Conservation (phyloP, 2,329 filamentous ascomycete genomes). For the Phialocephala sp. region DNA sequence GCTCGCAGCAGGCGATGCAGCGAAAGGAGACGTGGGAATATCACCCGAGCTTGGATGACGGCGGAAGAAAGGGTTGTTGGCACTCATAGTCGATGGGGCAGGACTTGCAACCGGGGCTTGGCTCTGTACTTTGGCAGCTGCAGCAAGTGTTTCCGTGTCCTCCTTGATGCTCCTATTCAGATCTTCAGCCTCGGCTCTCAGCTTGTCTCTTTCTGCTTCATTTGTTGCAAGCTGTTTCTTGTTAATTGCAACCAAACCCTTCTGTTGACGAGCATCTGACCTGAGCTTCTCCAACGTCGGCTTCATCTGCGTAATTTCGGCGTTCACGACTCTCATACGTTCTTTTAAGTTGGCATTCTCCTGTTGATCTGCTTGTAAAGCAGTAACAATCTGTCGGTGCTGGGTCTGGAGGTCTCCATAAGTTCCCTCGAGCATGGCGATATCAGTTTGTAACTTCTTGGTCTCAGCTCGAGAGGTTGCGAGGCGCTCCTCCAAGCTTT, state of each 20-base stretch:
- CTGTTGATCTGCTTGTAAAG: slow-evolving; percentile 83
- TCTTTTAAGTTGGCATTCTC: slow-evolving; percentile 89
- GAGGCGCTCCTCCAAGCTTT: slow-evolving; percentile 82
- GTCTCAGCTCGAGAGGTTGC: slow-evolving; percentile 78
- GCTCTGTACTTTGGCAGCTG: slow-evolving; percentile 47
- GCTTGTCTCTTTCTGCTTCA: slow-evolving; percentile 86
- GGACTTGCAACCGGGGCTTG: slow-evolving; percentile 70
- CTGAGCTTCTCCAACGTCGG: slow-evolving; percentile 93
- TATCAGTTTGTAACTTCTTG: slow-evolving; percentile 82
- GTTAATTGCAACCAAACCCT: slow-evolving; percentile 95
- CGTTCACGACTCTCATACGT: slow-evolving; percentile 81
- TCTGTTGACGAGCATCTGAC: slow-evolving; percentile 91
- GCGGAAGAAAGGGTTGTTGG: slow-evolving; percentile 95
- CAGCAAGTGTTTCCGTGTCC: slow-evolving; percentile 56
- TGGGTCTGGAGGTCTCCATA: slow-evolving; percentile 83
- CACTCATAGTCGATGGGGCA: slow-evolving; percentile 69
- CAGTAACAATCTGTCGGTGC: slow-evolving; percentile 75
- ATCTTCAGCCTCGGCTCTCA: slow-evolving; percentile 79
- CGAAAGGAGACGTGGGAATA: slow-evolving; percentile 55
- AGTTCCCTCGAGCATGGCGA: slow-evolving; percentile 79
- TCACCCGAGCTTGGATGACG: slow-evolving; percentile 62
- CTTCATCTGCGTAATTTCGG: slow-evolving; percentile 82
- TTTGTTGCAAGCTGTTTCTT: slow-evolving; percentile 95
- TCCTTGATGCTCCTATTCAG: slow-evolving; percentile 68
- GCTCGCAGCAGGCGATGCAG: slow-evolving; percentile 44